Conservation (phyloP, 352 stramenopile species). For the Phytopythium sindhum region DNA sequence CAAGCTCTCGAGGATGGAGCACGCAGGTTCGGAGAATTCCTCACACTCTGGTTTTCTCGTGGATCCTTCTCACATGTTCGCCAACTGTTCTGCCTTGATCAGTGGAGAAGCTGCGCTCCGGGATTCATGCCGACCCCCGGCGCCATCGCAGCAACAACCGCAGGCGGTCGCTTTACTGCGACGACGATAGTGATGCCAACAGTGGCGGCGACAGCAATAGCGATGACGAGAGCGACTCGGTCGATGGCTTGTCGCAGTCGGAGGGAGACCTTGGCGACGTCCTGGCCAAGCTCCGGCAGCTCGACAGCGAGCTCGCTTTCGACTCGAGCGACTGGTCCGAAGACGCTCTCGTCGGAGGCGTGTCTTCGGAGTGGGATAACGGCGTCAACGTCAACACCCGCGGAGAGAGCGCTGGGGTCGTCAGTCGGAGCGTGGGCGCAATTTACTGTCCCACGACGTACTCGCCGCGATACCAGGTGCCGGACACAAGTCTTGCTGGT, state of each 20-base stretch:
- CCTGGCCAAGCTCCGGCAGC: conserved; percentile 17
- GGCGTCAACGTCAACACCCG: background rate
- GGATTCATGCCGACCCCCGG: background rate
- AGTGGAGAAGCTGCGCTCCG: background rate
- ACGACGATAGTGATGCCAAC: background rate
- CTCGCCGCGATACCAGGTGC: background rate
- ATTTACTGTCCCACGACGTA: background rate
- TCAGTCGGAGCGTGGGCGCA: no score
- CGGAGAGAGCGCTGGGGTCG: background rate
- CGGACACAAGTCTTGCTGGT: background rate
- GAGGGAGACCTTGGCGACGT: conserved; percentile 11
- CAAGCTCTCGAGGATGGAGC: conserved; percentile 41
- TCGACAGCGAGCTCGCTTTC: conserved; percentile 21
- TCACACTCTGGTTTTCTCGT: background rate
- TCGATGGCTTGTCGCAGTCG: conserved; percentile 8
- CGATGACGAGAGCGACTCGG: background rate
- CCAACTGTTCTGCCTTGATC: background rate
- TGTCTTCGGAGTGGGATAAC: background rate
- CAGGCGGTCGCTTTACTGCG: background rate
- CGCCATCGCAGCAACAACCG: background rate
- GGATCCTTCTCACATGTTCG: background rate
- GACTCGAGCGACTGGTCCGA: conserved; percentile 15
- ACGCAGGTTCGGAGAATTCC: conserved; percentile 11
- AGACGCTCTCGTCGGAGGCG: background rate
- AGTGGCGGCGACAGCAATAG: conserved; percentile 2